Evolutionary conservation across 306 rosid species (phyloP).

Genomic region (Urtica urens): DNA sequence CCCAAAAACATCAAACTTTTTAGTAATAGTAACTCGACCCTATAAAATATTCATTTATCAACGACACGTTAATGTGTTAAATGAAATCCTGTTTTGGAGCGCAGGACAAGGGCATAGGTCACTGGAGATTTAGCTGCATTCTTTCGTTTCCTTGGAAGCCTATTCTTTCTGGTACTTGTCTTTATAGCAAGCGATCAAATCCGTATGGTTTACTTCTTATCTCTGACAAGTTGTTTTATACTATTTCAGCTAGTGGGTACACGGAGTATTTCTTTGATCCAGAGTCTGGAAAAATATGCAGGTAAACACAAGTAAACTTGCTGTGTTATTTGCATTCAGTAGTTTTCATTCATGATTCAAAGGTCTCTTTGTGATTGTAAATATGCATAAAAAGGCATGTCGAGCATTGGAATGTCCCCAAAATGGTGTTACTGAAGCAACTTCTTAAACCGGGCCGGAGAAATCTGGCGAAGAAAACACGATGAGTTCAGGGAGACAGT

Average conservation of each 20-base stretch:
- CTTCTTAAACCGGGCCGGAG: slow-evolving; percentile 62
- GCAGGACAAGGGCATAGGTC: slow-evolving; percentile 81
- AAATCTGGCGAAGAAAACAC: slow-evolving; percentile 36
- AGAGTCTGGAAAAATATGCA: slow-evolving; percentile 73
- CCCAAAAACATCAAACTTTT: too few relatives aligned
- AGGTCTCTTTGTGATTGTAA: not conserved
- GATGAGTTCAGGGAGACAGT: slow-evolving; percentile 16
- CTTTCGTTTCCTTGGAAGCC: slow-evolving; percentile 93
- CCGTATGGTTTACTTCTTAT: not conserved
- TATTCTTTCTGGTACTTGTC: slow-evolving; percentile 71
- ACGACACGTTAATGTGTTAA: too few relatives aligned
- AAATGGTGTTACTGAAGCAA: slow-evolving; percentile 77
- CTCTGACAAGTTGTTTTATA: slow-evolving; percentile 9
- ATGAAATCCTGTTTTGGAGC: slow-evolving; percentile 16
- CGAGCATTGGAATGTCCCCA: slow-evolving; percentile 96
- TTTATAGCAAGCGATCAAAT: not conserved
- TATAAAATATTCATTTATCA: too few relatives aligned
- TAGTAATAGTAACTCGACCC: too few relatives aligned
- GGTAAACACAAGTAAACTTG: slow-evolving; percentile 33
- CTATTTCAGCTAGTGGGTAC: slow-evolving; percentile 82
- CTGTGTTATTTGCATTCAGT: too few relatives aligned
- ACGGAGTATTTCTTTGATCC: slow-evolving; percentile 78
- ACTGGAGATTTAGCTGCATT: slow-evolving; percentile 73
- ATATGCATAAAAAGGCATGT: slow-evolving; percentile 36
- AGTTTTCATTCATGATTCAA: slow-evolving; percentile 1